phyloP scores from a whole-genome alignment of 2,329 filamentous ascomycete genomes.

The Didymella exigua region DNA sequence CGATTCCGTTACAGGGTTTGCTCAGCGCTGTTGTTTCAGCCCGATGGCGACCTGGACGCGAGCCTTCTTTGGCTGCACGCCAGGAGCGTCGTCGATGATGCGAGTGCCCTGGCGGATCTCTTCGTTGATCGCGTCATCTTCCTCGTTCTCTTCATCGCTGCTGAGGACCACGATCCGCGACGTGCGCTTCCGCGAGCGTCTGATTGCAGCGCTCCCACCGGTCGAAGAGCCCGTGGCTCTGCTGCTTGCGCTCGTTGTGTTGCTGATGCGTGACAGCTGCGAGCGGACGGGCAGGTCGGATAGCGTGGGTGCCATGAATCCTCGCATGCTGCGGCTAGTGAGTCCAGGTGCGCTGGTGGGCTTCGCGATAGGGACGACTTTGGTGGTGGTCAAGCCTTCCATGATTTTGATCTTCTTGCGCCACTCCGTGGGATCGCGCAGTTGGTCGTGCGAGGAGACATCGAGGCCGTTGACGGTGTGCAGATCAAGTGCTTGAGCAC shows the following conservation, averaged over 20 bases:
- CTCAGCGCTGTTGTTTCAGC: background rate
- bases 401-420: conserved; percentile 54
- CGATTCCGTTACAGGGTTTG: background rate
- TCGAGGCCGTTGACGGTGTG: conserved; percentile 61
- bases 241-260: background rate
- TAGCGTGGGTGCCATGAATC: conserved; percentile 29
- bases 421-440: conserved; percentile 55
- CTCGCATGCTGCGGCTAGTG: conserved; percentile 7
- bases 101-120: conserved; percentile 22
- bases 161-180: conserved; percentile 16
- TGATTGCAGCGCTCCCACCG: background rate
- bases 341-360: background rate
- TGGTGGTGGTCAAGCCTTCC: conserved; percentile 35
- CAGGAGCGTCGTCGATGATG: conserved; percentile 5
- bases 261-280: background rate
- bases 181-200: conserved; percentile 16
- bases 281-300: conserved; percentile 9
- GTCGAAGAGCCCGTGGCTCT: background rate
- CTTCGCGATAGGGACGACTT: conserved; percentile 2
- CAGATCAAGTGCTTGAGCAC: conserved; percentile 62
- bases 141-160: conserved; percentile 23
- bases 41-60: conserved; percentile 29
- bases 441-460: conserved; percentile 54
- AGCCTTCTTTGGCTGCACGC: conserved; percentile 18
- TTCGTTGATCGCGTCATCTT: conserved; percentile 21